Evolutionary conservation across 2,329 filamentous ascomycete genomes (phyloP).

Genomic region (Knoxdaviesia proteae): DNA sequence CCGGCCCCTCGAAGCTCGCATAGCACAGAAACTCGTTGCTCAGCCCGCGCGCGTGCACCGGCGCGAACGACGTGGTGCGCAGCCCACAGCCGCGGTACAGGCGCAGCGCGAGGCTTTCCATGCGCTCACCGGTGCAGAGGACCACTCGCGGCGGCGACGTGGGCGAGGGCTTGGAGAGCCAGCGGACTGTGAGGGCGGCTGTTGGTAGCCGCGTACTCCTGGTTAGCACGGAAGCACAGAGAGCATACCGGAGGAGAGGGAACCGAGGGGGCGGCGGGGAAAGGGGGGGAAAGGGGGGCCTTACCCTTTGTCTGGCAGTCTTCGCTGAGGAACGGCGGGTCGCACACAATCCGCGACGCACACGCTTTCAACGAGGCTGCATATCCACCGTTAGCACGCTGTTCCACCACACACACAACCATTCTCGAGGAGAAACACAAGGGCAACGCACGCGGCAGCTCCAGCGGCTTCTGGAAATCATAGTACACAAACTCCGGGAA

Average conservation of each 20-base stretch:
- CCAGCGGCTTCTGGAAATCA: constrained; percentile 49
- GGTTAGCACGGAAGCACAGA: neutral
- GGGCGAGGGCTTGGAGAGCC: constrained; percentile 32
- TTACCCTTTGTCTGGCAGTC: constrained; percentile 63
- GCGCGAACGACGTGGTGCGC: constrained; percentile 45
- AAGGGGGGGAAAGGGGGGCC: constrained; percentile 1
- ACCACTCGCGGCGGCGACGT: constrained; percentile 24
- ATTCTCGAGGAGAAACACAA: too few relatives aligned
- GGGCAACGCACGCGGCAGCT: constrained; percentile 30
- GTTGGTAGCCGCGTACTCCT: neutral
- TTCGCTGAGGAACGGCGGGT: constrained; percentile 61
- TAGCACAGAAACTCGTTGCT: constrained; percentile 71
- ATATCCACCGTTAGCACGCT: too few relatives aligned
- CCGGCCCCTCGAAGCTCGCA: constrained; percentile 49
- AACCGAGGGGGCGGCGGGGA: neutral
- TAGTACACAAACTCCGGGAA: constrained; percentile 58
- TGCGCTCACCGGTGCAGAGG: constrained; percentile 58
- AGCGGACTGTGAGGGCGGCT: constrained; percentile 58
- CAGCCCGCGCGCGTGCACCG: constrained; percentile 47
- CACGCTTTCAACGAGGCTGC: constrained; percentile 35
- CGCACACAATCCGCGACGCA: constrained; percentile 50
- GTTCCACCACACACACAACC: too few relatives aligned
- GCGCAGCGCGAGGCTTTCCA: constrained; percentile 41
- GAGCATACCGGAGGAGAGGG: neutral
- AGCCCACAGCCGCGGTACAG: constrained; percentile 46